Conservation (phyloP, 345 rosid genomes). For the Sisymbrium altissimum region DNA sequence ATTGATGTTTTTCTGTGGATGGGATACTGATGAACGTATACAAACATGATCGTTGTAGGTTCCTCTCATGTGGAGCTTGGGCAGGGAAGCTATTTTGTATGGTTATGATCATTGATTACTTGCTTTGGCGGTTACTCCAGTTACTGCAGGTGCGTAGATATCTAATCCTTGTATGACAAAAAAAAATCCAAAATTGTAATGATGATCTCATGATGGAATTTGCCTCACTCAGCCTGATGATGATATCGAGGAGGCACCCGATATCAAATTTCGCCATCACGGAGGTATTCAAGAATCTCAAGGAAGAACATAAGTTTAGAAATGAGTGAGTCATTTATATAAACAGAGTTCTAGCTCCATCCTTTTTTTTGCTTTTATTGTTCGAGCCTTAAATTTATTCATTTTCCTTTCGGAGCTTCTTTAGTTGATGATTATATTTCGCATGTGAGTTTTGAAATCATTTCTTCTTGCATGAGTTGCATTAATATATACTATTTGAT, state of each 20-base stretch:
- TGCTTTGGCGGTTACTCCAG: slow-evolving; percentile 67
- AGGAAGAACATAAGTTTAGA: not conserved
- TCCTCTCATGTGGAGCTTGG: slow-evolving; percentile 91
- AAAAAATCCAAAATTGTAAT: no score
- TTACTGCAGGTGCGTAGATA: slow-evolving; percentile 49
- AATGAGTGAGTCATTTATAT: not conserved
- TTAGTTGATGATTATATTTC: no score
- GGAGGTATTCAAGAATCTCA: not conserved
- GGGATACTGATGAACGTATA: not conserved
- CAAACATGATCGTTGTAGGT: slow-evolving; percentile 38
- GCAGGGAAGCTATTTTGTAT: slow-evolving; percentile 89
- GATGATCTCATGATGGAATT: not conserved
- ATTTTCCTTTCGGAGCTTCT: not conserved
- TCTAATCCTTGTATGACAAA: not conserved
- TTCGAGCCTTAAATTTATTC: not conserved
- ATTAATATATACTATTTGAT: no score
- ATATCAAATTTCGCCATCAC: not conserved
- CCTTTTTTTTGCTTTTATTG: not conserved
- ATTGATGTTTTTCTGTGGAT: not conserved
- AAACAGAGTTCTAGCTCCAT: no score
- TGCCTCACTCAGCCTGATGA: not conserved
- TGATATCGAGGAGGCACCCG: not conserved
- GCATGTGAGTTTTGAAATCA: not conserved
- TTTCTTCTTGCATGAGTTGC: not conserved
- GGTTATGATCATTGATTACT: slow-evolving; percentile 85